Evolutionary conservation across 1,284 basidiomycete genomes (phyloP).

Genomic region (Rhodotorula sp.): DNA sequence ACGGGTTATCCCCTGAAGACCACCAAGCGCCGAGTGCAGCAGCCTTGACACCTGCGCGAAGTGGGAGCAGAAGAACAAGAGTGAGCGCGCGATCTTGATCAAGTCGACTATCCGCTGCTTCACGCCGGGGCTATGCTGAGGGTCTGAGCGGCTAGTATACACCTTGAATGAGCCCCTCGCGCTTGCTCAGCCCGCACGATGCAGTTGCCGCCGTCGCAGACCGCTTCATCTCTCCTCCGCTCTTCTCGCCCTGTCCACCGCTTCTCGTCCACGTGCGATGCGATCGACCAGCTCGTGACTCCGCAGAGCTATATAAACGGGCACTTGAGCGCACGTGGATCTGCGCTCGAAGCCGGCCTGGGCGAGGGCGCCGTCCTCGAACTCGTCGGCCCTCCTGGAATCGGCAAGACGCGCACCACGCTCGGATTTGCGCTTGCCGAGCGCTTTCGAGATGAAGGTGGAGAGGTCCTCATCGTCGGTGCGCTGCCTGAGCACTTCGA

Average conservation of each 20-base stretch:
- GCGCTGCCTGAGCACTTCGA: background rate
- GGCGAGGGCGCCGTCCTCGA: slow-evolving; percentile 23
- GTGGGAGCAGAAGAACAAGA: no score
- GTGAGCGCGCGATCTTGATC: no score
- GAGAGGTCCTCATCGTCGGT: slow-evolving; percentile 32
- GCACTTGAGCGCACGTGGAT: background rate
- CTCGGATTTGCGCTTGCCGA: slow-evolving; percentile 25
- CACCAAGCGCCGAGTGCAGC: no score
- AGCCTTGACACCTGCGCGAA: no score
- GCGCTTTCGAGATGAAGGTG: slow-evolving; percentile 13
- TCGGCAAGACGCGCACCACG: slow-evolving; percentile 29
- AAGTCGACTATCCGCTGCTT: no score
- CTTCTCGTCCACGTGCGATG: slow-evolving; percentile 17
- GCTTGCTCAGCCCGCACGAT: background rate
- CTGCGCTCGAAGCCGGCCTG: slow-evolving; percentile 2
- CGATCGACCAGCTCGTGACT: slow-evolving; percentile 25
- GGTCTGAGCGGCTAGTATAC: no score
- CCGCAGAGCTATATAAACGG: background rate
- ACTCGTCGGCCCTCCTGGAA: slow-evolving; percentile 32
- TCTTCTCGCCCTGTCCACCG: slow-evolving; percentile 8
- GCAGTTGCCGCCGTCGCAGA: slow-evolving; percentile 15
- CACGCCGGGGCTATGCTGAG: no score
- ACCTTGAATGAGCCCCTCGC: no score
- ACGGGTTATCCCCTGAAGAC: no score
- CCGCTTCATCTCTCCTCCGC: slow-evolving; percentile 25